Conservation (phyloP, 2,329 filamentous ascomycete species). For the Lachnellula hyalina region DNA sequence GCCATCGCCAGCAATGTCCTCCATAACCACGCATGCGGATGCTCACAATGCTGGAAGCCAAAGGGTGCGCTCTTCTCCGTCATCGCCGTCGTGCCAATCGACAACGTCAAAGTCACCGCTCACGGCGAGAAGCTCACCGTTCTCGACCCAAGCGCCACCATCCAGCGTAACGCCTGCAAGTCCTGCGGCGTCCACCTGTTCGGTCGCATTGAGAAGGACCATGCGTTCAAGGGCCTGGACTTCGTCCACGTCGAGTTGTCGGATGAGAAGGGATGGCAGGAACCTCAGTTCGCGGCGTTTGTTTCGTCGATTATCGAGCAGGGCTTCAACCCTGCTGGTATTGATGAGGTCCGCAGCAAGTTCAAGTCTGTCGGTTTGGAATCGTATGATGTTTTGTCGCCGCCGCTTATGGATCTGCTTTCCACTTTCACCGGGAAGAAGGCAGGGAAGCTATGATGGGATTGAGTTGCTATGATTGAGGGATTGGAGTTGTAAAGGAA, state of each 20-base stretch:
- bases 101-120: conserved; percentile 50
- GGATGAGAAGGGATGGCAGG: conserved; percentile 60
- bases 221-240: conserved; percentile 64
- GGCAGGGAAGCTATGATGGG: background rate
- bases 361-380: conserved; percentile 52
- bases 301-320: conserved; percentile 65
- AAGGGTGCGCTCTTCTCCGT: conserved; percentile 57
- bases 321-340: conserved; percentile 51
- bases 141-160: conserved; percentile 50
- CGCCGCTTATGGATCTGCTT: conserved; percentile 57
- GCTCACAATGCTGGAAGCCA: conserved; percentile 70
- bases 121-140: conserved; percentile 53
- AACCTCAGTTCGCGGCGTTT: conserved; percentile 65
- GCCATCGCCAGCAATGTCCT: conserved; percentile 52
- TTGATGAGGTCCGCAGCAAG: conserved; percentile 48
- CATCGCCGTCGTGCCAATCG: conserved; percentile 54
- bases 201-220: conserved; percentile 59
- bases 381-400: conserved; percentile 58
- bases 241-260: conserved; percentile 63
- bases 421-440: conserved; percentile 50
- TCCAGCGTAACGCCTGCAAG: conserved; percentile 56
- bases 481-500: background rate
- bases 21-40: conserved; percentile 68
- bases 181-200: conserved; percentile 58
- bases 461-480: too few species aligned